These are phyloP conservation scores for Clarireedia paspali DNA, from an alignment of 2,329 filamentous ascomycete genomes.

Conservation along the genomic window DNA sequence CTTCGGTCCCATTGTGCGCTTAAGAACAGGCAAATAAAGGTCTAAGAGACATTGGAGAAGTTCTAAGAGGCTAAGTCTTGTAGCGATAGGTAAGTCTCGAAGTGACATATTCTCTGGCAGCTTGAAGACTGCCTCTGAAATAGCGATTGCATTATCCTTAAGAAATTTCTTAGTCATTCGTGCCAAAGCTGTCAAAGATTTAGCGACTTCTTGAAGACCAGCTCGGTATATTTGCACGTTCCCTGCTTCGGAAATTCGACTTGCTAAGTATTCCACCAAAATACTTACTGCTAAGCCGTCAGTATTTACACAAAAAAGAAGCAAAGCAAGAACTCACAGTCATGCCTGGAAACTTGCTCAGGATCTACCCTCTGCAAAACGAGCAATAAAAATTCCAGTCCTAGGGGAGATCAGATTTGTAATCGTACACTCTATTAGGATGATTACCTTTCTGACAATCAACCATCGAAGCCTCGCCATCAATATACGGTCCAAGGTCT, in stretches of 20 bases:
- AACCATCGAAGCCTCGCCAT: conserved; percentile 3
- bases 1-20: conserved; percentile 12
- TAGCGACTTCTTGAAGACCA: conserved; percentile 7
- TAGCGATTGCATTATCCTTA: not conserved
- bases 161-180: conserved; percentile 6
- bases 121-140: not conserved
- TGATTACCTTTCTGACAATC: conserved; percentile 19
- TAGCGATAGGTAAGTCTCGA: conserved; percentile 13
- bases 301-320: not conserved
- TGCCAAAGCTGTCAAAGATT: conserved; percentile 2
- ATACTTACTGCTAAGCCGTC: conserved; percentile 13
- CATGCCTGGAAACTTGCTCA: conserved; percentile 13
- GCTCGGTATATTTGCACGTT: conserved; percentile 8
- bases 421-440: too few species aligned
- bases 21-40: conserved; percentile 12
- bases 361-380: conserved; percentile 11
- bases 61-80: conserved; percentile 17
- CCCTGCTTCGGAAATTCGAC: conserved; percentile 1
- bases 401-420: conserved; percentile 10
- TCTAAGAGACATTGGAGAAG: conserved; percentile 17
- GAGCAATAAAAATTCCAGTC: conserved; percentile 13
- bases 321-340: conserved; percentile 7
- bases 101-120: conserved; percentile 2
- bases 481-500: conserved; percentile 7
- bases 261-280: conserved; percentile 18